These are phyloP conservation scores for Solanum pennellii DNA, from an alignment of 257 asterid species.

Conservation along the genomic window DNA sequence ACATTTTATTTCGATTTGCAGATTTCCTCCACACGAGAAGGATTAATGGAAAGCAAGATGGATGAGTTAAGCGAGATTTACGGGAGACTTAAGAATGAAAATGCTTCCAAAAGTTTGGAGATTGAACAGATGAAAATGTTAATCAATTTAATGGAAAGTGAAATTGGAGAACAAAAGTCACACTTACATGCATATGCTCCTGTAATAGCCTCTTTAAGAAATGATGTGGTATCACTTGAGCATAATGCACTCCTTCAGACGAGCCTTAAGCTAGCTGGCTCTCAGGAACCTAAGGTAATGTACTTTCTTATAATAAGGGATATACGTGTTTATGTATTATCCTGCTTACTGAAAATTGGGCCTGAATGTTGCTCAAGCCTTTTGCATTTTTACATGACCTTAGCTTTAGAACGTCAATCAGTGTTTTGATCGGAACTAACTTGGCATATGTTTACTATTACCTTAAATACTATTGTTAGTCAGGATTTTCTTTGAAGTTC, in stretches of 20 bases:
- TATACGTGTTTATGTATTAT: neutral
- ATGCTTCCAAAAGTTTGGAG: slow-evolving; percentile 36
- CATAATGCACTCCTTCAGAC: slow-evolving; percentile 36
- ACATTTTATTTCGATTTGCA: slow-evolving; percentile 72
- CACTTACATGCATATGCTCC: slow-evolving; percentile 51
- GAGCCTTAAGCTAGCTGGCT: slow-evolving; percentile 16
- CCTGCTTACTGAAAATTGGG: neutral
- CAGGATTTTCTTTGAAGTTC: neutral
- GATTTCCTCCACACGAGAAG: slow-evolving; percentile 53
- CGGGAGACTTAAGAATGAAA: slow-evolving; percentile 26
- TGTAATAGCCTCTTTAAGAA: slow-evolving; percentile 38
- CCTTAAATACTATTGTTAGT: neutral
- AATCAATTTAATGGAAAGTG: slow-evolving; percentile 40
- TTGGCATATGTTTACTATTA: neutral
- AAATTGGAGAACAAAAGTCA: slow-evolving; percentile 38
- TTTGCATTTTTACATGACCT: neutral
- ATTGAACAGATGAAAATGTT: slow-evolving; percentile 49
- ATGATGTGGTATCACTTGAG: slow-evolving; percentile 60
- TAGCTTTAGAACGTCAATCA: neutral
- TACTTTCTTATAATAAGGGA: neutral
- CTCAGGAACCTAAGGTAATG: slow-evolving; percentile 51
- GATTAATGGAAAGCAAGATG: slow-evolving; percentile 51
- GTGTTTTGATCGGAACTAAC: neutral
- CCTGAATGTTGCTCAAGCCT: neutral
- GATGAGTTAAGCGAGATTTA: slow-evolving; percentile 57